Evolutionary conservation across 2,329 filamentous ascomycete genomes (phyloP), one percentile per base, ranked within the genome.

Genomic region (Grosmannia huntii): DNA sequence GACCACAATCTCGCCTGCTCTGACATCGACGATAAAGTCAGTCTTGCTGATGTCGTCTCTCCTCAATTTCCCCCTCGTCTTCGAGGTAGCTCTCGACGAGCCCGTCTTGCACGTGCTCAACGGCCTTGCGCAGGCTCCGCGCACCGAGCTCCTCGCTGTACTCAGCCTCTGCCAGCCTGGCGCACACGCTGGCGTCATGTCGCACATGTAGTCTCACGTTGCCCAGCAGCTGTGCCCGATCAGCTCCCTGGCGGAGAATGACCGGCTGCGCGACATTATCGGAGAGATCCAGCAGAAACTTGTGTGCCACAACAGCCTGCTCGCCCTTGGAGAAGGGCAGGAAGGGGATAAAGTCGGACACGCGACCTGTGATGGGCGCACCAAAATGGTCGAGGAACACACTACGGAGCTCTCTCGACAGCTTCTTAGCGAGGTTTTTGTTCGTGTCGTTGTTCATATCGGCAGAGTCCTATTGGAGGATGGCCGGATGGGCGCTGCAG

Each of bases 301-400:
- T 61, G 57, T 61, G 60, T 21, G 46, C 38, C 27, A 61, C 60
- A 2, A 59, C 60, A 7, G 57, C 57, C 53, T 61, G 60, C 53
- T 61, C 60, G 36, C 57, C 57, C 38, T 12, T 31, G 38, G 60
- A 61, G 14, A 61, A 61, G 44, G 60, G 57, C 57, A 61, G 16
- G 11, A 61, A 61, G 27, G 60, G 60, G 11, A 61, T 59, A 25
- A 61, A 53, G 19, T 57, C 57, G 10, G 60, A 61, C 46, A 61
- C 55, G 28, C 60, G 60, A 12, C 60, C 60, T 2, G 57, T 61
- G 55, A 61, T 23, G 5, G 60, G 60, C 2, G 57, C 55, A 7
- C 60, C 60, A 7, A 61, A 61, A n/a, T 21, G 52, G 46, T 56
- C 55, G 14, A 57, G 51, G 21, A 59, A 59, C 2, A 46, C 49